Evolutionary conservation across 176 grass and related monocot species (phyloP), one percentile per base, ranked within the genome.

Genomic region (Eragrostis curvula): DNA sequence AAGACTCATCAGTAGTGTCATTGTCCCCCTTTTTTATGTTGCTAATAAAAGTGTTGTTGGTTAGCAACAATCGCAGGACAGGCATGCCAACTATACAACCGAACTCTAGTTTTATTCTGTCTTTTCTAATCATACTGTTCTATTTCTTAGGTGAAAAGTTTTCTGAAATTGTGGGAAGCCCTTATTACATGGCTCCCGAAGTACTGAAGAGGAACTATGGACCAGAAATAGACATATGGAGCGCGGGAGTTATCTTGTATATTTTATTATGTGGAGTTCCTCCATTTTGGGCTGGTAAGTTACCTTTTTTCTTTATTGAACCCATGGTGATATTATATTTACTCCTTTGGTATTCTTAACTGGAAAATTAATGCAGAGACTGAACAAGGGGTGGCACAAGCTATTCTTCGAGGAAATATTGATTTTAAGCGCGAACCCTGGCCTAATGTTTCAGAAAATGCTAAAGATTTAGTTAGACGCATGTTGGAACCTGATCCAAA

Each of bases 151-250:
- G 96, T 81, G 96, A 99, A 85, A 96, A 73, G 10, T 99, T 96
- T 83, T 99, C 96, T 85, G 96, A 99, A 92, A 99, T 99, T 80
- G 96, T 99, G 32, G 96, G 96, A 86, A 99, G 96, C 79, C 96
- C 96, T 29, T 99, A 99, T 79, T 99, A 99, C 80, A 99, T 99
- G 96, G 93, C 96, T 56, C 96, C 96, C 1, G 96, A 99, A 85
- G 96, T 99, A 75, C 77, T 99, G 71, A 99, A 96, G 85, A 84
- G 96, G 72, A 99, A 96, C 72, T 99, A 99, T 76, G 96, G 96
- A 68, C 96, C 91, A 27, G 96, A 99, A 90, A 99, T 99, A 69
- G 96, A 99, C 74, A 96, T 99, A 64, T 99, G 96, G 96, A 99
- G 96, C 16, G 96, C 93, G 9, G 96, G 96, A 78, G 96, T 99